phyloP scores from a whole-genome alignment of 1,284 basidiomycete species.

The Chalciporus sp. region DNA sequence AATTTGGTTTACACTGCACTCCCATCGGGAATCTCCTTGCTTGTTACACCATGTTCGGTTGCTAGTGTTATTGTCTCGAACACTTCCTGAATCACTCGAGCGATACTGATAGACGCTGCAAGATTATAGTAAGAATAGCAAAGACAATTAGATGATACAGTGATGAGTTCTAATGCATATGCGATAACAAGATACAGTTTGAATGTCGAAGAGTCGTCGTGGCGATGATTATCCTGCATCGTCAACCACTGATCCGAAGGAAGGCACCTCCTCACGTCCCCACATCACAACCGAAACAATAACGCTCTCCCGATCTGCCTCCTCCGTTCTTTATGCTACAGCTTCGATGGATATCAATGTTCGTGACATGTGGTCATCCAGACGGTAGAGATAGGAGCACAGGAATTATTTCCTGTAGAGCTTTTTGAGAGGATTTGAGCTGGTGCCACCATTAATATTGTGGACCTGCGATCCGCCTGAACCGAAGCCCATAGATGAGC shows the following conservation, averaged over 20 bases:
- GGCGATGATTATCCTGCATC: constrained; percentile 8
- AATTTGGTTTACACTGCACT: too few species aligned
- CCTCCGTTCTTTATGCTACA: constrained; percentile 30
- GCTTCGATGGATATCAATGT: background rate
- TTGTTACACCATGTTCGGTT: background rate
- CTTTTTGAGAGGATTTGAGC: constrained; percentile 33
- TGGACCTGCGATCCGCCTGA: constrained; percentile 25
- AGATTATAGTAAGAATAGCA: too few species aligned
- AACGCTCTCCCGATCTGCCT: background rate
- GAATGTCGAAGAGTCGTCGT: constrained; percentile 26
- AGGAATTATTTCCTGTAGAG: constrained; percentile 29
- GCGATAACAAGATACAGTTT: constrained; percentile 22
- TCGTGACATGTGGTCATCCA: constrained; percentile 3
- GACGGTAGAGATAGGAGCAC: background rate
- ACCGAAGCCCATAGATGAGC: constrained; percentile 36
- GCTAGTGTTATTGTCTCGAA: constrained; percentile 6
- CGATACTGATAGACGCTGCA: too few species aligned
- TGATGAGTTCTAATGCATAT: constrained; percentile 12
- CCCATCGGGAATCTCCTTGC: too few species aligned
- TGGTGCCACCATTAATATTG: constrained; percentile 16
- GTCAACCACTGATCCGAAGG: background rate
- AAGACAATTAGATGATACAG: constrained; percentile 23
- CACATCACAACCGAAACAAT: constrained; percentile 4
- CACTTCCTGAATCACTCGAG: background rate
- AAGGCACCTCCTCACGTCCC: background rate